Base-by-base conservation (phyloP, 169 alveolate species). In the Neospora caninum region DNA sequence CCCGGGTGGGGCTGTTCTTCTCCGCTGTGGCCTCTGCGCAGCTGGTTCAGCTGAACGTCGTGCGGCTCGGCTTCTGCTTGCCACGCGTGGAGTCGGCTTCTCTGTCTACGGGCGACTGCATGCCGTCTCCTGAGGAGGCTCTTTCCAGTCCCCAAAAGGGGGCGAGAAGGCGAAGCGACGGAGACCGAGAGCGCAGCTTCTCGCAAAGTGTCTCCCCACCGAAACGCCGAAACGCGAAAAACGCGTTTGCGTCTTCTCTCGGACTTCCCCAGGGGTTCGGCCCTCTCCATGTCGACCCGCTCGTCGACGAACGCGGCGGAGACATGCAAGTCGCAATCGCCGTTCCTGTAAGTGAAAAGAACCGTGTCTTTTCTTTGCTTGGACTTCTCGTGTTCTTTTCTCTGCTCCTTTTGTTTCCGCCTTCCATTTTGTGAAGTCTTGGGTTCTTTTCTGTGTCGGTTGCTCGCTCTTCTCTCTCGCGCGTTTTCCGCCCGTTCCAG, bases 241-340 rank as follows among this genome's bases (percentile, higher is more conserved):
- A 2, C 38, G 53, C 67, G 4, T 41, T 25, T 20, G 41, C 34
- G 88, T 34, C 34, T 20, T 18, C 86, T 7, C 86, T 78, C 29
- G 49, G 45, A 10, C 42, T 36, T 2, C 31, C 49, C 13, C 49
- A 78, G 27, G 88, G 94, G 31, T 29, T 54, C 31, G 80, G 73
- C 49, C 69, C 88, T 16, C 49, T 42, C 6, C 25, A 41, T 27
- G 86, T 80, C 73, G 94, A 78, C 45, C 91, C 94, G 22, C 43
- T 82, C 27, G 69, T 91, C 4, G 94, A 91, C 69, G 94, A 91
- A 42, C 67, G 54, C 39, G 94, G 91, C 36, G 94, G 94, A 53
- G 94, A 91, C 86, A 91, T 87, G 34, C 88, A 91, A 38, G 91
- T 80, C n/a, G 91, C 94, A 0, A 91, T 91, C 18, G 87, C 87